phyloP scores from a whole-genome alignment of 176 grass and related monocot genomes.

The Elaeis guineensis region DNA sequence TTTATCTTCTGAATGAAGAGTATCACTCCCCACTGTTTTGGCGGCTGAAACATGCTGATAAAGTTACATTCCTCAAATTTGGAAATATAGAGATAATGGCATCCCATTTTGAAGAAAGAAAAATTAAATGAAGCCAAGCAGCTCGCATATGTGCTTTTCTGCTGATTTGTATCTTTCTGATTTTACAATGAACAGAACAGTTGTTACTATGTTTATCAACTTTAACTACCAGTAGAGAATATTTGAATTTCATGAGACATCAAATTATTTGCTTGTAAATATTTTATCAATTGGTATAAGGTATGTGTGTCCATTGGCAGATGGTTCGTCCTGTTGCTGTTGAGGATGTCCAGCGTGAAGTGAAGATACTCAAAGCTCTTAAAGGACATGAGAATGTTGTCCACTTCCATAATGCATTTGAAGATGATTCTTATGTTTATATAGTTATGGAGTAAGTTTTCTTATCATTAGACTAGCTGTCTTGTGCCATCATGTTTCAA shows the following conservation, averaged over 20 bases:
- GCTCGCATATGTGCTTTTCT: no score
- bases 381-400: conserved; percentile 89
- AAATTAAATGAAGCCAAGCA: no score
- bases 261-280: neutral
- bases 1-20: no score
- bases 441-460: conserved; percentile 98
- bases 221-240: no score
- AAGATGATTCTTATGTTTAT: conserved; percentile 77
- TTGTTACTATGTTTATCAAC: no score
- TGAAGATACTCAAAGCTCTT: conserved; percentile 83
- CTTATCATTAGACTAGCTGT: neutral
- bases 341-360: conserved; percentile 91
- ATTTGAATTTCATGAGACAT: neutral
- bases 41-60: no score
- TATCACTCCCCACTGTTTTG: no score
- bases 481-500: neutral
- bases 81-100: no score
- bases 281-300: neutral
- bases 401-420: conserved; percentile 81
- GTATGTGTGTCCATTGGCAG: conserved; percentile 31
- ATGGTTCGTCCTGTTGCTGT: conserved; percentile 85
- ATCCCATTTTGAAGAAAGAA: no score
- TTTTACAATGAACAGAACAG: no score
- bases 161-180: no score
- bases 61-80: no score